These are phyloP conservation scores for Piedraia hortae DNA, from an alignment of 2,329 filamentous ascomycete genomes.

Conservation along the genomic window DNA sequence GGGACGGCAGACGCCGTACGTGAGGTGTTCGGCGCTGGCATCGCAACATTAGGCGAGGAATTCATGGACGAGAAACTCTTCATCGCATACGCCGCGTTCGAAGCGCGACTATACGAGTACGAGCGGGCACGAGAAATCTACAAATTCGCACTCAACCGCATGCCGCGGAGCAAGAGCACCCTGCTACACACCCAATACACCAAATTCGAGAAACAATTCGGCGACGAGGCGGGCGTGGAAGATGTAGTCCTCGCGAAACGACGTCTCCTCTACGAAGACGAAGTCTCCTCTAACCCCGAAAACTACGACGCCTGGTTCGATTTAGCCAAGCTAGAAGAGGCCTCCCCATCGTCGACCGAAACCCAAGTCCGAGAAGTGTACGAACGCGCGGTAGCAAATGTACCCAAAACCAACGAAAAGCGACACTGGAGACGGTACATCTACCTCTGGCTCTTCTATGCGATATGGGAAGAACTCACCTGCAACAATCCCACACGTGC, in stretches of 20 bases:
- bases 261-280: slow-evolving; percentile 77
- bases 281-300: slow-evolving; percentile 75
- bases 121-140: slow-evolving; percentile 85
- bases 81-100: slow-evolving; percentile 82
- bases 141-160: slow-evolving; percentile 79
- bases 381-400: slow-evolving; percentile 80
- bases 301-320: slow-evolving; percentile 98
- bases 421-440: slow-evolving; percentile 93
- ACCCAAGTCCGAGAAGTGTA: slow-evolving; percentile 79
- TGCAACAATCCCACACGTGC: slow-evolving; percentile 53
- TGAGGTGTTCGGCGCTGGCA: slow-evolving; percentile 68
- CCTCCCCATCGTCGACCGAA: slow-evolving; percentile 35
- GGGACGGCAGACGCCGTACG: slow-evolving; percentile 77
- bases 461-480: slow-evolving; percentile 77
- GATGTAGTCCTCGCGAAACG: slow-evolving; percentile 89
- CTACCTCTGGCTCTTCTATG: slow-evolving; percentile 95
- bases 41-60: slow-evolving; percentile 75
- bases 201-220: slow-evolving; percentile 94
- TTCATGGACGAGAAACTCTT: slow-evolving; percentile 93
- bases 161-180: slow-evolving; percentile 66
- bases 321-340: slow-evolving; percentile 72
- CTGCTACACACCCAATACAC: slow-evolving; percentile 81
- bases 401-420: slow-evolving; percentile 88
- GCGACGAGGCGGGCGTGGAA: slow-evolving; percentile 75
- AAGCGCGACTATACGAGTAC: slow-evolving; percentile 83